Base-by-base conservation (phyloP, 2,329 filamentous ascomycete species). In the Colletotrichum sidae region DNA sequence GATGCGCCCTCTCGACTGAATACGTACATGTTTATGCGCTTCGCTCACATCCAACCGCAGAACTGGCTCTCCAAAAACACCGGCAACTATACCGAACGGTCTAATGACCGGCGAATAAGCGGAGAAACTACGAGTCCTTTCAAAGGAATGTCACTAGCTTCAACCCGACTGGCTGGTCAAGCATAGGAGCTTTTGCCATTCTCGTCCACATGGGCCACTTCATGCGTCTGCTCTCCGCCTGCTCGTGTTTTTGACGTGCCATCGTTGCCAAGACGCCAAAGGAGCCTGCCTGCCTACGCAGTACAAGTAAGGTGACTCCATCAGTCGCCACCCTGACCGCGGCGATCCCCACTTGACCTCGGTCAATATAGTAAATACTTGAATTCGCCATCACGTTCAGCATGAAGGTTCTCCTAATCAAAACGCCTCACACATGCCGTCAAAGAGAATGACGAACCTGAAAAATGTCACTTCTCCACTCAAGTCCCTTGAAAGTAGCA, bases 151-250 rank as follows among this genome's bases (percentile, higher is more conserved):
- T 52, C 2, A 45, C 38, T 34, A 4, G 11, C 33, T 53, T 12
- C 33, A 34, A 25, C 15, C 6, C 9, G 11, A 44, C 35, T 60
- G 58, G 44, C 25, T n/a, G 3, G 9, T 50, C n/a, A 17, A 37
- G 38, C n/a, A 44, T 2, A 45, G 33, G 38, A 50, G 7, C 52
- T 42, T 55, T 61, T 50, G 6, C 45, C 52, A 9, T 33, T 50
- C 11, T 38, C n/a, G 51, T 37, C 8, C 10, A 10, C 34, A 12
- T 39, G 15, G 41, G 13, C 2, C 25, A 25, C 25, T 25, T 25
- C 25, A 25, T 25, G 25, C 25, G 4, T 25, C 25, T 25, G 25
- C 25, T 25, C 25, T 25, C 25, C 25, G 25, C 4, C 25, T 25
- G 25, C 25, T 25, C 25, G 4, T 5, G 25, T 25, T 25, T 25